Percentiles rank a stretch among this genome's conserved stretches.
Evolutionary conservation across 75 land plant genomes (phyloP).

Genomic region (Selaginella tamariscina): DNA sequence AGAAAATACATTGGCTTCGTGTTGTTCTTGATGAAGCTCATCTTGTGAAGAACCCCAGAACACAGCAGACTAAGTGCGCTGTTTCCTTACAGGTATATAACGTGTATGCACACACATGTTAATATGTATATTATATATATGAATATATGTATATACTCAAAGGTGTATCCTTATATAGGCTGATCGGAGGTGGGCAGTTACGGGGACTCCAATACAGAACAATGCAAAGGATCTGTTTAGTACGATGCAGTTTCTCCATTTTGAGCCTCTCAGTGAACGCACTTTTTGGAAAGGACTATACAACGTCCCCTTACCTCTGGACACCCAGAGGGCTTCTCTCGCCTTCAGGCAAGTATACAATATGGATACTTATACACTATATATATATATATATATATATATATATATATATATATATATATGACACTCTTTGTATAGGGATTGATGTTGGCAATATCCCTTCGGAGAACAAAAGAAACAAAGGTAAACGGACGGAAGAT

Average conservation of each 20-base stretch:
- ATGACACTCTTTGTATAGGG: slow-evolving; percentile 32
- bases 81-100: no score
- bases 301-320: slow-evolving; percentile 60
- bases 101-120: no score
- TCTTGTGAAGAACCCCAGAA: slow-evolving; percentile 49
- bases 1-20: slow-evolving; percentile 59
- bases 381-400: neutral
- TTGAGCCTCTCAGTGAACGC: slow-evolving; percentile 72
- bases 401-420: neutral
- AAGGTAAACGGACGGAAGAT: slow-evolving; percentile 29
- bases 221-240: slow-evolving; percentile 63
- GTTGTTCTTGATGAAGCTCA: slow-evolving; percentile 89
- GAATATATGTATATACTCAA: no score
- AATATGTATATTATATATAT: no score
- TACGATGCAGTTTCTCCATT: slow-evolving; percentile 60
- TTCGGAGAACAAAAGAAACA: slow-evolving; percentile 70
- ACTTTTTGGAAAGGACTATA: slow-evolving; percentile 63
- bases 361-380: neutral
- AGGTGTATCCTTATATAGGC: no score
- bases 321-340: slow-evolving; percentile 38
- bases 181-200: slow-evolving; percentile 74
- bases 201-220: slow-evolving; percentile 94
- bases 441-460: slow-evolving; percentile 58
- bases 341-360: slow-evolving; percentile 47
- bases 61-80: slow-evolving; percentile 56